Evolutionary conservation across 2,329 filamentous ascomycete genomes (phyloP).

Genomic region (Pseudocercospora eumusae): DNA sequence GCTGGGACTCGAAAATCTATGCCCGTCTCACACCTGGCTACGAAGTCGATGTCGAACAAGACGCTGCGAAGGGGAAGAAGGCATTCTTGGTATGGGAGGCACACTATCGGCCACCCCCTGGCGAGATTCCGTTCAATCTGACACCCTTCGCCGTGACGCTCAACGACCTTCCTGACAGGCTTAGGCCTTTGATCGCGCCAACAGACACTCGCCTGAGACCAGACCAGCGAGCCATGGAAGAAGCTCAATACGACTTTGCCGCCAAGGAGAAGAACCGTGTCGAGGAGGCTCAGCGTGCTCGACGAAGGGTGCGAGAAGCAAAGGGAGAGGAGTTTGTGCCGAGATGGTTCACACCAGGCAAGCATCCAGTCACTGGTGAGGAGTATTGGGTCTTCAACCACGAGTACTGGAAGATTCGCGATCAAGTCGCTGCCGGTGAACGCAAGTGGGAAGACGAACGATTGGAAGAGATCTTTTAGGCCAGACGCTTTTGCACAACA

Average conservation of each 20-base stretch:
- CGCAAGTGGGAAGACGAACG: constrained; percentile 62
- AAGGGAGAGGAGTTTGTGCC: constrained; percentile 79
- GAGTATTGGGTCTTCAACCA: constrained; percentile 87
- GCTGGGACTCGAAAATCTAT: constrained; percentile 98
- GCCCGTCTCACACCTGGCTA: constrained; percentile 89
- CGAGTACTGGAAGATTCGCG: constrained; percentile 79
- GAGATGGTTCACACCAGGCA: constrained; percentile 77
- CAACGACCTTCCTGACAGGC: constrained; percentile 85
- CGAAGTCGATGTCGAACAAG: constrained; percentile 67
- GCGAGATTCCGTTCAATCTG: constrained; percentile 84
- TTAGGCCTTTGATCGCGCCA: constrained; percentile 75
- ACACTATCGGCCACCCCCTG: constrained; percentile 70
- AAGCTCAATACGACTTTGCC: constrained; percentile 93
- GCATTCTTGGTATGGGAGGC: constrained; percentile 94
- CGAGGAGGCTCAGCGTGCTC: constrained; percentile 84
- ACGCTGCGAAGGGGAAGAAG: constrained; percentile 49
- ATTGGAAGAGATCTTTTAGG: constrained; percentile 73
- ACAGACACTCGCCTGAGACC: constrained; percentile 92
- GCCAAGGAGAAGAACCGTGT: constrained; percentile 92
- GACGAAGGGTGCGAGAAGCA: constrained; percentile 70
- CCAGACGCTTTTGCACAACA: background rate
- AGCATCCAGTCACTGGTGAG: constrained; percentile 79
- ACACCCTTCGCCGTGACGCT: constrained; percentile 94
- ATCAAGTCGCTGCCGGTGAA: constrained; percentile 64
- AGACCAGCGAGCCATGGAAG: constrained; percentile 97